phyloP scores from a whole-genome alignment of 1,284 basidiomycete species.

The Puccinia hordei region DNA sequence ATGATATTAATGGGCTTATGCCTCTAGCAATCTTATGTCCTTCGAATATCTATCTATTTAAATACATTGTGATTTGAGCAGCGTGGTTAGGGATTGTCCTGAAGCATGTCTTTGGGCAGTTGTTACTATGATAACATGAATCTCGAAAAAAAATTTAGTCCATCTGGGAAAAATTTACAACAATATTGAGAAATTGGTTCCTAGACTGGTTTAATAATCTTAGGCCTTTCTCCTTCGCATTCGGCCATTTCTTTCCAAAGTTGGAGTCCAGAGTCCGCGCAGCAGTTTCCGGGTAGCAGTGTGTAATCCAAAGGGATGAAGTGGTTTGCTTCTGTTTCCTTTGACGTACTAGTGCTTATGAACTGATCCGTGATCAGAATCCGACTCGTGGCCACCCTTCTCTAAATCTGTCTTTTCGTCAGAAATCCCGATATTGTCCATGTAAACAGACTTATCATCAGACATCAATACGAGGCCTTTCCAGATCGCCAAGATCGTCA shows the following conservation, averaged over 20 bases:
- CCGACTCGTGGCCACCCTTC: slow-evolving; percentile 24
- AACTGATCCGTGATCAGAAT: background rate
- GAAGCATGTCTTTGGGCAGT: background rate
- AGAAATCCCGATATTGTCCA: slow-evolving; percentile 11
- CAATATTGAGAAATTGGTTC: background rate
- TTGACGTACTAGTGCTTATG: slow-evolving; percentile 13
- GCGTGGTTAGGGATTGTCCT: background rate
- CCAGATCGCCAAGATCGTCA: slow-evolving; percentile 31
- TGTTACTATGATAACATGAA: background rate
- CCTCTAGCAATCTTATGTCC: background rate
- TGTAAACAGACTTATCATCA: slow-evolving; percentile 27
- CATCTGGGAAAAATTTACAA: background rate
- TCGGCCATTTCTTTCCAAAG: background rate
- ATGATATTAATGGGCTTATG: background rate
- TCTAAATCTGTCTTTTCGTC: slow-evolving; percentile 17
- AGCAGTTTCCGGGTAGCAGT: background rate
- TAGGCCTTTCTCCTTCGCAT: background rate
- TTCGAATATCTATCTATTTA: background rate
- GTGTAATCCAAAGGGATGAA: no score
- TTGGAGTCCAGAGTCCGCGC: background rate
- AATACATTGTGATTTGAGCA: background rate
- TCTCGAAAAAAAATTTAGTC: background rate
- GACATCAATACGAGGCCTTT: slow-evolving; percentile 25
- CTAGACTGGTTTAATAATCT: background rate
- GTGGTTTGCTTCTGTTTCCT: background rate